A percentile compares a stretch with the other conserved stretches of the same genome.
Conservation (phyloP, 192 early-diverging fungal genomes). For the Backusella tarrabulga region DNA sequence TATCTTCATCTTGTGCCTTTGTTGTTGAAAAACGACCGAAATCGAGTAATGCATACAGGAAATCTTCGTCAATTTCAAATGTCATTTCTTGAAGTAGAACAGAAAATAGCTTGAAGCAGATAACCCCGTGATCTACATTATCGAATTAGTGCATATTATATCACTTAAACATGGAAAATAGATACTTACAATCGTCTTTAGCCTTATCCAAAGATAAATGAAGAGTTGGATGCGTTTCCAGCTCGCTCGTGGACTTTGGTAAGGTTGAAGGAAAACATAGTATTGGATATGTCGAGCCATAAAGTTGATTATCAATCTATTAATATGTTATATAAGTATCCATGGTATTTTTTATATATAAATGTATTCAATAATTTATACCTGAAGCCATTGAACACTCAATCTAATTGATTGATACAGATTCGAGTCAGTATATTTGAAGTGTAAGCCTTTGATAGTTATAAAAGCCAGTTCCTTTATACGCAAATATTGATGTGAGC, state of each 20-base stretch:
- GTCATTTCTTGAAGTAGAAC: constrained; percentile 83
- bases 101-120: constrained; percentile 81
- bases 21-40: constrained; percentile 70
- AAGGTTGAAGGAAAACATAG: constrained; percentile 82
- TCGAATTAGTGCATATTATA: not conserved
- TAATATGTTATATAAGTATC: not conserved
- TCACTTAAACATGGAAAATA: not conserved
- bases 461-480: constrained; percentile 73
- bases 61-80: constrained; percentile 84
- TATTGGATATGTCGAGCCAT: constrained; percentile 72
- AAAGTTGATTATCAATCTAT: constrained; percentile 86
- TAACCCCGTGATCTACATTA: constrained; percentile 67
- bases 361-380: not conserved
- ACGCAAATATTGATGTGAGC: not conserved
- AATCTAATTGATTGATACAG: constrained; percentile 63
- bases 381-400: constrained; percentile 71
- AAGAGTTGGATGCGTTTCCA: constrained; percentile 42
- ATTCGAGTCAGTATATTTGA: constrained; percentile 67
- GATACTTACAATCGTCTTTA: constrained; percentile 63
- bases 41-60: constrained; percentile 71
- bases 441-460: constrained; percentile 62
- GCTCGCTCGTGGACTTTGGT: constrained; percentile 52
- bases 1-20: constrained; percentile 41
- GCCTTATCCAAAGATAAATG: constrained; percentile 67
- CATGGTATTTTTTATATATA: not conserved